Conservation (phyloP, 169 alveolate species). For the Theileria luwenshuni region DNA sequence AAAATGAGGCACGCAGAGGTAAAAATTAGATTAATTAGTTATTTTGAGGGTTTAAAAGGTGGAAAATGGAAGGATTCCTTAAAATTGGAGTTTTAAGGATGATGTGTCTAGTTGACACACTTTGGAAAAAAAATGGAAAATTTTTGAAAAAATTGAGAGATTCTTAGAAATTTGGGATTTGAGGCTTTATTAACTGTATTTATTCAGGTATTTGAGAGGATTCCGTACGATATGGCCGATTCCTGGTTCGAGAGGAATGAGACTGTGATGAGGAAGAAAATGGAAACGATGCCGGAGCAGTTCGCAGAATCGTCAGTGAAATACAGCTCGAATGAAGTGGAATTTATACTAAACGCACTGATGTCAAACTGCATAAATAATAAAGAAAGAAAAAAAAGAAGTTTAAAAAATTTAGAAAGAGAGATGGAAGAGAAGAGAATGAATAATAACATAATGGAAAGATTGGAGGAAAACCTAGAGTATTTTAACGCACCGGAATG, state of each 20-base stretch:
- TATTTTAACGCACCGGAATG: constrained; percentile 35
- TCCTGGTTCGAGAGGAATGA: constrained; percentile 62
- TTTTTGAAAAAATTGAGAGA: too few species aligned
- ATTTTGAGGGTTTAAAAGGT: not conserved
- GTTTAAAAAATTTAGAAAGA: not conserved
- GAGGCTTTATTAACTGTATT: not conserved
- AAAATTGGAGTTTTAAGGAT: too few species aligned
- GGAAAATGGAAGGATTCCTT: too few species aligned
- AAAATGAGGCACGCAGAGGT: constrained; percentile 40
- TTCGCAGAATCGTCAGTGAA: constrained; percentile 47
- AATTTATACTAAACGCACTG: constrained; percentile 18
- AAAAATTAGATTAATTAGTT: not conserved
- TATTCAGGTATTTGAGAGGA: constrained; percentile 36
- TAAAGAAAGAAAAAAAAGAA: not conserved
- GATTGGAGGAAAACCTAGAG: constrained; percentile 29
- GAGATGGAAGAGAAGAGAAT: not conserved
- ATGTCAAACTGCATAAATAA: constrained; percentile 32
- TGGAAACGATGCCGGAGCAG: constrained; percentile 52
- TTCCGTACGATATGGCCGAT: constrained; percentile 64
- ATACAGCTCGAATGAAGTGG: constrained; percentile 29
- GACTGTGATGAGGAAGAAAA: constrained; percentile 10
- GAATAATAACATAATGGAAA: constrained; percentile 22
- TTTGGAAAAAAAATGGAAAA: too few species aligned
- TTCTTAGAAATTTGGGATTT: not conserved
- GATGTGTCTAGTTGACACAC: too few species aligned